Conservation (phyloP, 139 green algal genomes). For the Chara braunii region DNA sequence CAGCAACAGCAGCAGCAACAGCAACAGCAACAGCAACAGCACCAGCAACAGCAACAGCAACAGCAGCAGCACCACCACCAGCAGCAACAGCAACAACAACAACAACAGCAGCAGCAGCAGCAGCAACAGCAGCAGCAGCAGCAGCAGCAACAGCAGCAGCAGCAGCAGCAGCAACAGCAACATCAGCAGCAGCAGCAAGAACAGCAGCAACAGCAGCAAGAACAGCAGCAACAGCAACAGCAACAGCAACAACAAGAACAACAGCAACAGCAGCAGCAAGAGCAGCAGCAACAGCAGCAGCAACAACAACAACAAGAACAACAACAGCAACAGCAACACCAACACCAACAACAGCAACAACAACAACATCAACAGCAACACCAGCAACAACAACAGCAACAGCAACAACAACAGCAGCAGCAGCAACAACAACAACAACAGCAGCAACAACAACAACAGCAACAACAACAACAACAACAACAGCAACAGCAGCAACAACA, state of each 20-base stretch:
- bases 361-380: conserved; percentile 3
- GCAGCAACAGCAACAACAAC: conserved; percentile 11
- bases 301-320: neutral
- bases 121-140: neutral
- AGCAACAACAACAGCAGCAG: neutral
- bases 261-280: too few species aligned
- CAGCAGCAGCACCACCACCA: neutral
- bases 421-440: neutral
- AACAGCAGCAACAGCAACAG: conserved; percentile 5
- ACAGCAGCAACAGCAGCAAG: neutral
- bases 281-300: neutral
- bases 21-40: neutral
- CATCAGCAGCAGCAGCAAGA: conserved; percentile 1
- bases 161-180: neutral
- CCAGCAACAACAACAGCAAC: neutral
- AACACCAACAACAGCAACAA: neutral
- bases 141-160: neutral
- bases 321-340: conserved; percentile 4
- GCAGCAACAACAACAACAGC: neutral
- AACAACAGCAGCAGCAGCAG: conserved; percentile 8
- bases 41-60: conserved; percentile 3
- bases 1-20: neutral
- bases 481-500: neutral
- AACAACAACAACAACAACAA: neutral
- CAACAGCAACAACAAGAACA: neutral